Evolutionary conservation across 2,329 filamentous ascomycete genomes (phyloP).

Genomic region (Fusarium odoratissimum): DNA sequence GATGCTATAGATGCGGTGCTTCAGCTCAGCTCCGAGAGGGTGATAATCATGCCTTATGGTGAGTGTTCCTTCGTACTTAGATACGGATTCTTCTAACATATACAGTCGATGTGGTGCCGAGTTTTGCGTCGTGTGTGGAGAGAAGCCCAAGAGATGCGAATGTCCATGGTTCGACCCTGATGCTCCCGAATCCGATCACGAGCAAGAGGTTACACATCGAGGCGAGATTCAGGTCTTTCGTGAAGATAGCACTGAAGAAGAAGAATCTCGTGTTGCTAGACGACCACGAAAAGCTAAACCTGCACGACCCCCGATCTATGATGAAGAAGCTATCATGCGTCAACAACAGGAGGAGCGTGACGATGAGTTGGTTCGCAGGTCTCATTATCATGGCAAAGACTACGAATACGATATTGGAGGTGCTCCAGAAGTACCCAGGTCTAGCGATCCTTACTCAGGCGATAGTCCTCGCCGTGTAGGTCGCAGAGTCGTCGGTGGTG

Average conservation of each 20-base stretch:
- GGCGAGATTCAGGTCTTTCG: conserved; percentile 40
- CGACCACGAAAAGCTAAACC: conserved; percentile 41
- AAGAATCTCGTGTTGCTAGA: conserved; percentile 43
- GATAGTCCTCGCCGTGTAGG: conserved; percentile 63
- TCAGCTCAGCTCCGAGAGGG: conserved; percentile 85
- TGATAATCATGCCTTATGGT: conserved; percentile 91
- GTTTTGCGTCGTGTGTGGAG: conserved; percentile 88
- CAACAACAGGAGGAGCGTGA: conserved; percentile 62
- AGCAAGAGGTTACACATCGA: conserved; percentile 63
- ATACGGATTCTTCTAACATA: conserved; percentile 19
- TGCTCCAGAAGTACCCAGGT: conserved; percentile 53
- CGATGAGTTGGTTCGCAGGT: conserved; percentile 48
- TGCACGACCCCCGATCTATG: conserved; percentile 51
- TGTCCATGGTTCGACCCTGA: conserved; percentile 84
- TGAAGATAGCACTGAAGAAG: conserved; percentile 45
- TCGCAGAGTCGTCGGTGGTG: conserved; percentile 41
- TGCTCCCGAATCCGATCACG: conserved; percentile 63
- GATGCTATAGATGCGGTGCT: conserved; percentile 78
- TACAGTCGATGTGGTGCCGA: conserved; percentile 79
- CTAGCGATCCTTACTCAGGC: conserved; percentile 70
- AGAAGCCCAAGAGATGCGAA: conserved; percentile 84
- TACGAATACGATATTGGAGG: conserved; percentile 53
- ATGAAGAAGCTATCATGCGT: conserved; percentile 60
- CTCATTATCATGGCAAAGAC: conserved; percentile 52
- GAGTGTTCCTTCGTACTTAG: conserved; percentile 47